Conservation (phyloP, 306 rosid species). For the Astragalus glycyphyllos region DNA sequence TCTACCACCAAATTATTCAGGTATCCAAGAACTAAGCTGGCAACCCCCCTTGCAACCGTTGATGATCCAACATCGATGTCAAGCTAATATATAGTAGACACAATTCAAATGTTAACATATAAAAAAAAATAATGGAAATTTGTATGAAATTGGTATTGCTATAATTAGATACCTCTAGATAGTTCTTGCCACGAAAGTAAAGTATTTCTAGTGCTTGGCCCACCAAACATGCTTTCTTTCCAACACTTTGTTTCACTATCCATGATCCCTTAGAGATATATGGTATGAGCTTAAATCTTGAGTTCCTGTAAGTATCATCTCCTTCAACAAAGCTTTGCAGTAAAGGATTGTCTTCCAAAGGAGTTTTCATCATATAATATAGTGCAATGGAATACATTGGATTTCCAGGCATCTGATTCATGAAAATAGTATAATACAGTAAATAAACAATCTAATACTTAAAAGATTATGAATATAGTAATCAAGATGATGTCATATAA, state of each 20-base stretch:
- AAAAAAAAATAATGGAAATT: background rate
- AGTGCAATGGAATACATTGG: slow-evolving; percentile 69
- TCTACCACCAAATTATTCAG: slow-evolving; percentile 88
- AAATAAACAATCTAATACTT: slow-evolving; percentile 24
- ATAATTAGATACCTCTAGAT: slow-evolving; percentile 62
- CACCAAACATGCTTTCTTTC: slow-evolving; percentile 85
- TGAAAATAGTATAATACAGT: background rate
- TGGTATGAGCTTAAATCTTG: slow-evolving; percentile 92
- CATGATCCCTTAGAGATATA: slow-evolving; percentile 82
- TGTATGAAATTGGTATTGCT: background rate
- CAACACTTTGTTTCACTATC: slow-evolving; percentile 97
- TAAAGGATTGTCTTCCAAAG: slow-evolving; percentile 72
- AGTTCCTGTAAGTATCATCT: slow-evolving; percentile 83
- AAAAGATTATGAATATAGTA: slow-evolving; percentile 1
- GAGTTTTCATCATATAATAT: slow-evolving; percentile 78
- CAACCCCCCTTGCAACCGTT: slow-evolving; percentile 86
- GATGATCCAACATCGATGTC: slow-evolving; percentile 81
- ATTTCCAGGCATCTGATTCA: slow-evolving; percentile 69
- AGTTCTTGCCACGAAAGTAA: slow-evolving; percentile 80
- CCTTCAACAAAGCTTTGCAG: slow-evolving; percentile 78
- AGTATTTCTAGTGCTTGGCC: slow-evolving; percentile 74
- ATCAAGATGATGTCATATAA: slow-evolving; percentile 12
- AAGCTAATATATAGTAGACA: slow-evolving; percentile 47
- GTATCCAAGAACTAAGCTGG: slow-evolving; percentile 87
- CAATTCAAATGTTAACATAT: slow-evolving; percentile 35